phyloP scores from a whole-genome alignment of 495 filamentous ascomycete genomes.

The Amniculicola lignicola region DNA sequence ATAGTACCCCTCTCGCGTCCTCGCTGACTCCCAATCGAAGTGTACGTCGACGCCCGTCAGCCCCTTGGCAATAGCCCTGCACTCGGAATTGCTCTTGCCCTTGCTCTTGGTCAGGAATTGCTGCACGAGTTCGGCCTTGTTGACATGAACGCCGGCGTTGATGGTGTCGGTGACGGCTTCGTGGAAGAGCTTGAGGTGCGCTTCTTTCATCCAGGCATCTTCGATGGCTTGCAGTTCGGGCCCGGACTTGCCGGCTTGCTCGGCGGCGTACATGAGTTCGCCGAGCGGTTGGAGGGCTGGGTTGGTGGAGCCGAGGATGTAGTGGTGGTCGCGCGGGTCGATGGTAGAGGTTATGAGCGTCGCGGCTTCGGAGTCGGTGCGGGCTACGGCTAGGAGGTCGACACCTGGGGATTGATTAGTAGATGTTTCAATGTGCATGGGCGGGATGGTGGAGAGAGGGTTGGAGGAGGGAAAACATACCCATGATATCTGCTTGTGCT shows the following conservation, averaged over 20 bases:
- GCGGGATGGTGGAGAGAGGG: not conserved
- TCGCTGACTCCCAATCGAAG: constrained; percentile 90
- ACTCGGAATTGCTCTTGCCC: constrained; percentile 84
- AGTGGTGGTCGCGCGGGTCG: constrained; percentile 88
- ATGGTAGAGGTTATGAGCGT: constrained; percentile 97
- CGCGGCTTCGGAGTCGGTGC: constrained; percentile 95
- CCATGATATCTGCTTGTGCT: constrained; percentile 98
- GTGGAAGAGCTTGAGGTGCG: constrained; percentile 85
- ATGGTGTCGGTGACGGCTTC: constrained; percentile 85
- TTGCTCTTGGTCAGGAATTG: constrained; percentile 64
- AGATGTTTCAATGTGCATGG: too few relatives aligned
- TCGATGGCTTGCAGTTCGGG: constrained; percentile 85
- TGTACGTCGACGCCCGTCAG: constrained; percentile 77
- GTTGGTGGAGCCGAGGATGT: constrained; percentile 90
- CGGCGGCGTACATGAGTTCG: constrained; percentile 86
- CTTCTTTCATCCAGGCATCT: constrained; percentile 77
- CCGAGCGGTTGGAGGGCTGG: constrained; percentile 76
- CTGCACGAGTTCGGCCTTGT: constrained; percentile 64
- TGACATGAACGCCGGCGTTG: constrained; percentile 57
- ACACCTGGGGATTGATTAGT: constrained; percentile 49
- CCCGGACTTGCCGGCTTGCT: constrained; percentile 77
- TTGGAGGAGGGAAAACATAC: constrained; percentile 40
- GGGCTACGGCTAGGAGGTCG: constrained; percentile 85
- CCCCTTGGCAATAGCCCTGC: constrained; percentile 75
- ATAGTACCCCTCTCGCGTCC: constrained; percentile 94